phyloP scores from a whole-genome alignment of 2,329 filamentous ascomycete species.

The Botryotinia narcissicola region DNA sequence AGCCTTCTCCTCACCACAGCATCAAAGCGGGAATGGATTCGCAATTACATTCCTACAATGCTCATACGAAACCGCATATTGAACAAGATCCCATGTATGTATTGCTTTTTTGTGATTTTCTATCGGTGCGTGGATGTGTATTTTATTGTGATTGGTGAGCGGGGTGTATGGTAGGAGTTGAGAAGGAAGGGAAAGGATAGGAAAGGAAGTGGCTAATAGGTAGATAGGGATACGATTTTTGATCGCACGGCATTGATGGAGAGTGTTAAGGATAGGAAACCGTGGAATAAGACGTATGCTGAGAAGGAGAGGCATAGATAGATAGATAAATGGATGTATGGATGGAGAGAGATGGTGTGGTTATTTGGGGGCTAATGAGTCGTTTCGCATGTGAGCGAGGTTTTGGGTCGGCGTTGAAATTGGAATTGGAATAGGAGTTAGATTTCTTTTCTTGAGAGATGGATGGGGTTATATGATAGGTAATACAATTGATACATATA shows the following conservation, averaged over 20 bases:
- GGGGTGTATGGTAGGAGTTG: accelerated
- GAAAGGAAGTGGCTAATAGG: not conserved
- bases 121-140: not conserved
- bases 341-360: not conserved
- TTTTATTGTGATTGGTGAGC: not conserved
- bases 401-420: not conserved
- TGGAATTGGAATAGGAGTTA: not conserved
- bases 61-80: not conserved
- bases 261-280: slow-evolving; percentile 22
- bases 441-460: not conserved
- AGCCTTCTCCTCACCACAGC: slow-evolving; percentile 9
- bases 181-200: not conserved
- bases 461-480: not conserved
- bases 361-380: not conserved
- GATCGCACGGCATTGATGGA: slow-evolving; percentile 25
- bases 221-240: slow-evolving; percentile 24
- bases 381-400: not conserved
- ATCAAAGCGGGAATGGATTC: slow-evolving; percentile 17
- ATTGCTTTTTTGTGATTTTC: slow-evolving; percentile 2
- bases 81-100: slow-evolving; percentile 20
- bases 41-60: slow-evolving; percentile 11
- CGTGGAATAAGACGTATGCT: slow-evolving; percentile 23
- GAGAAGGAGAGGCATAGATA: slow-evolving; percentile 21
- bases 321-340: no score
- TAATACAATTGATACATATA: not conserved